Percentiles rank a stretch among this genome's conserved stretches.
Conservation (phyloP, 2,329 filamentous ascomycete species). For the Neofusicoccum cordaticola region DNA sequence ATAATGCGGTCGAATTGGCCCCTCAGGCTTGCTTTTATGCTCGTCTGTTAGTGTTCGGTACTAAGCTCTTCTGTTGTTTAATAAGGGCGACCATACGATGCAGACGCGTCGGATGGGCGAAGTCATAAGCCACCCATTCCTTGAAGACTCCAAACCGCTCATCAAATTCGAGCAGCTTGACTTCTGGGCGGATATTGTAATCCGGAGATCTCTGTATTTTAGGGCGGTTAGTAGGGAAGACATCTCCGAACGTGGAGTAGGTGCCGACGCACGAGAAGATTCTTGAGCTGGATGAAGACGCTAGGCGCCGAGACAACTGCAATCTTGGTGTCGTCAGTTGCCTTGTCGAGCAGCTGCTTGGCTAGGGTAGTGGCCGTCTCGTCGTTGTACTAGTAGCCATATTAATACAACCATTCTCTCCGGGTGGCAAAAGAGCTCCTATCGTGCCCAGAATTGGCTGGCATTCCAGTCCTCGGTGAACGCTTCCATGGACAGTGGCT, state of each 20-base stretch:
- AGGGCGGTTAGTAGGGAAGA: neutral
- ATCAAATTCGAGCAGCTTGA: conserved; percentile 72
- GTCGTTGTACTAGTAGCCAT: conserved; percentile 61
- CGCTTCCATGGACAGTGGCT: conserved; percentile 59
- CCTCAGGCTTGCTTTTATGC: conserved; percentile 53
- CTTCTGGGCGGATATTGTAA: conserved; percentile 47
- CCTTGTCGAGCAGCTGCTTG: conserved; percentile 61
- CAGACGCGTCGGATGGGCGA: conserved; percentile 64
- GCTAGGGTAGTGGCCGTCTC: conserved; percentile 66
- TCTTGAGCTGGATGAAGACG: conserved; percentile 73
- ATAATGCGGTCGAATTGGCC: conserved; percentile 67
- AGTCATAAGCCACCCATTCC: conserved; percentile 75
- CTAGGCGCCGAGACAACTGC: conserved; percentile 73
- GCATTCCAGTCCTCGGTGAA: conserved; percentile 82
- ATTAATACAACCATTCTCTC: neutral
- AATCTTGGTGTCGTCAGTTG: conserved; percentile 57
- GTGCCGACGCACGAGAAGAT: conserved; percentile 56
- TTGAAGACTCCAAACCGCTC: conserved; percentile 69
- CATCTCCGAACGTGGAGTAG: too few relatives aligned
- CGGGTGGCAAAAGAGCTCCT: conserved; percentile 10
- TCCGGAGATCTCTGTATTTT: conserved; percentile 18
- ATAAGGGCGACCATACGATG: conserved; percentile 45
- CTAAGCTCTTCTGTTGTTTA: neutral
- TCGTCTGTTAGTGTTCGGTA: neutral
- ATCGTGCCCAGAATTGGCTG: conserved; percentile 74